phyloP scores from a whole-genome alignment of 352 stramenopile genomes.

The Stramenopiles sp. region DNA sequence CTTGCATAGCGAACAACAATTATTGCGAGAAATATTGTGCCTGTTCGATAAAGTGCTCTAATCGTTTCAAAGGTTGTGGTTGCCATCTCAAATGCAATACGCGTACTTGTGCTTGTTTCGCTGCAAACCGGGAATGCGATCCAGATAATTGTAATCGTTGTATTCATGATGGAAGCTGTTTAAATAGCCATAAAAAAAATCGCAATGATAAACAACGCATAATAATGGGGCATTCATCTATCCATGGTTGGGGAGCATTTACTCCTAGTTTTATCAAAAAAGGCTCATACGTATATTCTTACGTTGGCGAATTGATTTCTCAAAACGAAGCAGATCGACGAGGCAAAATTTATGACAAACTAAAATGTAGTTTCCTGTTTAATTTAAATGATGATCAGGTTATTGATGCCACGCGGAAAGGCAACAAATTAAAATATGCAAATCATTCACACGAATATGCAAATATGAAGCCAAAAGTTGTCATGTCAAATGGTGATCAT shows the following conservation, averaged over 20 bases:
- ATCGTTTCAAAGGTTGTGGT: constrained; percentile 46
- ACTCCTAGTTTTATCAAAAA: constrained; percentile 58
- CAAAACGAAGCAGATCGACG: constrained; percentile 57
- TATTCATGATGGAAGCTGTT: constrained; percentile 2
- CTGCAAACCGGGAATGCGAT: constrained; percentile 68
- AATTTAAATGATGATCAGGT: constrained; percentile 71
- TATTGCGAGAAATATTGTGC: constrained; percentile 76
- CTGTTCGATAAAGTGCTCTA: constrained; percentile 32
- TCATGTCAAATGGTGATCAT: constrained; percentile 68
- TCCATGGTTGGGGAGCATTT: constrained; percentile 63
- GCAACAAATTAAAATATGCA: constrained; percentile 83
- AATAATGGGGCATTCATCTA: neutral
- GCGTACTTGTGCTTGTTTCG: constrained; percentile 66
- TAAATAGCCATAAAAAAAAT: neutral
- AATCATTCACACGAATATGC: constrained; percentile 51
- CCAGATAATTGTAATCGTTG: constrained; percentile 63
- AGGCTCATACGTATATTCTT: constrained; percentile 79
- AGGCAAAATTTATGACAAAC: constrained; percentile 65
- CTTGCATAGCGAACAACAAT: constrained; percentile 49
- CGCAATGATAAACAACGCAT: neutral
- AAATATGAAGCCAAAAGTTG: constrained; percentile 60
- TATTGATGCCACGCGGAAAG: constrained; percentile 73
- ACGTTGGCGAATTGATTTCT: constrained; percentile 74
- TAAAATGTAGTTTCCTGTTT: constrained; percentile 73
- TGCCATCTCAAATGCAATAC: constrained; percentile 54